Evolutionary conservation across 1,284 basidiomycete species (phyloP).

Genomic region (Trametes sp.): DNA sequence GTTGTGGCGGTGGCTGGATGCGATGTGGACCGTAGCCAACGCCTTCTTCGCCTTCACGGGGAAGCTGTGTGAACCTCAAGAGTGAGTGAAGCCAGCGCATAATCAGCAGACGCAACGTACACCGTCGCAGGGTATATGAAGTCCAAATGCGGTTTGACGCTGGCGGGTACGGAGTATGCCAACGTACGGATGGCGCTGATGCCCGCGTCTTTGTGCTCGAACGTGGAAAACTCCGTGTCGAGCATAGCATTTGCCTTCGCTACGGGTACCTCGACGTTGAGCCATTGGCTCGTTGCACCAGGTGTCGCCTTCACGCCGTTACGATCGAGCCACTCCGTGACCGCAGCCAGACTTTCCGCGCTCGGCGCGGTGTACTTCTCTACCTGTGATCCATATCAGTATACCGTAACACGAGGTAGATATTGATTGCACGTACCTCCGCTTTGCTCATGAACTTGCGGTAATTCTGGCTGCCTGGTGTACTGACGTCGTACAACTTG

Average conservation of each 20-base stretch:
- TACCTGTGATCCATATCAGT: slow-evolving; percentile 43
- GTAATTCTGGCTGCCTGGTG: slow-evolving; percentile 30
- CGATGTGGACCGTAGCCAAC: slow-evolving; percentile 11
- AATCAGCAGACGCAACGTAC: slow-evolving; percentile 27
- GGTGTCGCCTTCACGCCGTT: slow-evolving; percentile 43
- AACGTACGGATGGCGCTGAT: slow-evolving; percentile 45
- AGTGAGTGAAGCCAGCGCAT: slow-evolving; percentile 18
- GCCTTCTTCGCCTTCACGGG: slow-evolving; percentile 23
- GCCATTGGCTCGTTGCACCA: slow-evolving; percentile 40
- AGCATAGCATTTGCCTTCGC: slow-evolving; percentile 49
- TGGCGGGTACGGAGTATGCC: slow-evolving; percentile 49
- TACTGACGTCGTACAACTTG: slow-evolving; percentile 33
- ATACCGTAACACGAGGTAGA: not conserved
- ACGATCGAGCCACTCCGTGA: slow-evolving; percentile 47
- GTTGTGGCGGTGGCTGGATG: slow-evolving; percentile 11
- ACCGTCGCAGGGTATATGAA: slow-evolving; percentile 50
- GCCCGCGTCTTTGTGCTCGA: slow-evolving; percentile 44
- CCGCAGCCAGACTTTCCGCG: slow-evolving; percentile 42
- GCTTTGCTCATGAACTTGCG: slow-evolving; percentile 32
- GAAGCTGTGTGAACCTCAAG: slow-evolving; percentile 30
- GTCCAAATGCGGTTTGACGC: slow-evolving; percentile 45
- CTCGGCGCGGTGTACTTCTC: slow-evolving; percentile 47
- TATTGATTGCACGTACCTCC: slow-evolving; percentile 27
- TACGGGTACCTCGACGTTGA: slow-evolving; percentile 36
- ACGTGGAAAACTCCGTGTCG: slow-evolving; percentile 46